Evolutionary conservation across 2,329 filamentous ascomycete species (phyloP).

Genomic region (Aspergillus caelatus): DNA sequence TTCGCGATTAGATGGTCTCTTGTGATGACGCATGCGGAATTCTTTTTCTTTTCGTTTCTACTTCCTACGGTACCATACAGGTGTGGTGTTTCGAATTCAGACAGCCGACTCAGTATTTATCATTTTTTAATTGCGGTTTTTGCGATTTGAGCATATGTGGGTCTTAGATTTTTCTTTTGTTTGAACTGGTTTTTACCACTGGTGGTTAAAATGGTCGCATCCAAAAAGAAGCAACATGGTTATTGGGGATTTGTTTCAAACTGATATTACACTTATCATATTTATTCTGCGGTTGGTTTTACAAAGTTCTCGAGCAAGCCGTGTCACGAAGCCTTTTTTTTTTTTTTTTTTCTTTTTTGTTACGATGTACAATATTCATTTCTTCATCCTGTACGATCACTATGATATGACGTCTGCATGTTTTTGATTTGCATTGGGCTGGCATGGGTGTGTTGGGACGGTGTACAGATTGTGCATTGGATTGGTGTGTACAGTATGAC

Average conservation of each 20-base stretch:
- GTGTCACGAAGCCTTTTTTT: slow-evolving; percentile 14
- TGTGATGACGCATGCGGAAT: slow-evolving; percentile 20
- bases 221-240: slow-evolving; percentile 20
- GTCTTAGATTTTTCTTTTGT: slow-evolving; percentile 20
- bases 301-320: slow-evolving; percentile 8
- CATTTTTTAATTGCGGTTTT: slow-evolving; percentile 11
- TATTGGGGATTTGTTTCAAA: slow-evolving; percentile 5
- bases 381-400: slow-evolving; percentile 17
- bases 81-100: slow-evolving; percentile 15
- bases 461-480: slow-evolving; percentile 15
- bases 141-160: slow-evolving; percentile 6
- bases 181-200: neutral
- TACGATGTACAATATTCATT: slow-evolving; percentile 23
- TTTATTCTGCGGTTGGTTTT: slow-evolving; percentile 8
- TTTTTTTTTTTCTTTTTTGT: slow-evolving; percentile 3
- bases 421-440: slow-evolving; percentile 20
- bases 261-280: slow-evolving; percentile 1
- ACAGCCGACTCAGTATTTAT: slow-evolving; percentile 15
- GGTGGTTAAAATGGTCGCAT: slow-evolving; percentile 15
- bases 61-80: slow-evolving; percentile 6
- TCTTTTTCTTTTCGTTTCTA: slow-evolving; percentile 10
- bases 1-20: slow-evolving; percentile 1
- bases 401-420: slow-evolving; percentile 20
- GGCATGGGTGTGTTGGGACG: slow-evolving; percentile 13
- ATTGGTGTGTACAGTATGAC: slow-evolving; percentile 2